Base-by-base conservation (phyloP, 2,329 filamentous ascomycete species). In the Neodidymelliopsis sp. region DNA sequence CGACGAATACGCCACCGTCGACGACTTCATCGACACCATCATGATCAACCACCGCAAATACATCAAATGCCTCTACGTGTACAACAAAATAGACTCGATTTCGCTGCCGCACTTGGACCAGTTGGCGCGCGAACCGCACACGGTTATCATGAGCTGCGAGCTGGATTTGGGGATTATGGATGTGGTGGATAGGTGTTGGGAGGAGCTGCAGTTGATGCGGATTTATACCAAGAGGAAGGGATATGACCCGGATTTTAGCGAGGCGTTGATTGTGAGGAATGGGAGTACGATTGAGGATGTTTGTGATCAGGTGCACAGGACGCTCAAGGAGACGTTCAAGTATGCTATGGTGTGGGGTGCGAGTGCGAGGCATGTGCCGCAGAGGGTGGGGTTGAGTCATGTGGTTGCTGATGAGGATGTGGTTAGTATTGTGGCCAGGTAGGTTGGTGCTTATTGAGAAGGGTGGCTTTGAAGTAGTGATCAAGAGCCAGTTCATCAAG, bases 21-120 rank as follows among this genome's bases (percentile, higher is more conserved):
- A 99, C 77, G 93, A 99, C 75, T 89, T 99, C 74, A 99, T 99
- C 77, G 94, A 99, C 74, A 91, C 97, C 54, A 97, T 99, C 75
- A 97, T 97, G 93, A 96, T 94, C 75, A 91, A 97, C 70, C 94
- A 99, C 79, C 82, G 94, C 69, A 99, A 96, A 75, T 99, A 99
- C 80, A 97, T 99, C 79, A 84, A 84, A 70, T 88, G 85, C 48
- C 82, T 99, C 23, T 99, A 99, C 76, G 93, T 97, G 23, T 99
- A 99, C 85, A 99, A 99, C 87, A 99, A 99, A 78, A 96, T 99
- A 77, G 94, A 99, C 77, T 88, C 85, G 72, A 90, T 99, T 53
- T 93, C 89, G 30, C 84, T 99, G 59, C 91, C 97, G 71, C 96
- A 95, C 75, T 84, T 99, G 36, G 90, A 99, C 79, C 86, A 88